These are phyloP conservation scores for Berberis vulgaris DNA, from an alignment of 164 flowering plant species.

Conservation along the genomic window DNA sequence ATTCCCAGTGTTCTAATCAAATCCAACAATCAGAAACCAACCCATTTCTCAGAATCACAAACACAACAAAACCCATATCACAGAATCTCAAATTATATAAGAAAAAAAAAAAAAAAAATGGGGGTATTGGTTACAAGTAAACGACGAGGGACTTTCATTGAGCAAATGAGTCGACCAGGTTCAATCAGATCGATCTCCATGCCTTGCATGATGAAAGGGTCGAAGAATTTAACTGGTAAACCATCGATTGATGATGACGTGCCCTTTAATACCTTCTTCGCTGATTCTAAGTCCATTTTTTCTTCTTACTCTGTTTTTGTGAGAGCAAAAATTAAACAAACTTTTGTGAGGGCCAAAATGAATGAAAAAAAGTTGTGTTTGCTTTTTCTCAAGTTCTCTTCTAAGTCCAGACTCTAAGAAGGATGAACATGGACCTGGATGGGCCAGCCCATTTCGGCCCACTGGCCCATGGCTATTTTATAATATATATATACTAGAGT, in stretches of 20 bases:
- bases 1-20: conserved; percentile 34
- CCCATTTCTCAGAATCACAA: not conserved
- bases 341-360: too few species aligned
- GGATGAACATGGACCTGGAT: too few species aligned
- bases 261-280: conserved; percentile 40
- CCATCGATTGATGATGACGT: conserved; percentile 15
- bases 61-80: not conserved
- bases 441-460: too few species aligned
- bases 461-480: too few species aligned
- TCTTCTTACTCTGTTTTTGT: not conserved
- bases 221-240: conserved; percentile 40
- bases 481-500: too few species aligned
- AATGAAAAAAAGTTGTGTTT: too few species aligned
- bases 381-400: too few species aligned
- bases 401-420: too few species aligned
- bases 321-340: too few species aligned
- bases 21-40: conserved; percentile 3
- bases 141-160: conserved; percentile 59
- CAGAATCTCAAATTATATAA: not conserved
- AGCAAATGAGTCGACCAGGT: conserved; percentile 61
- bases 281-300: conserved; percentile 43
- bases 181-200: conserved; percentile 41
- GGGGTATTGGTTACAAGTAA: conserved; percentile 30
- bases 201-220: conserved; percentile 42
- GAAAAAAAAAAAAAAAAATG: not conserved